Base-by-base conservation (phyloP, 2,329 filamentous ascomycete genomes). In the Alternaria angustiovoidea region DNA sequence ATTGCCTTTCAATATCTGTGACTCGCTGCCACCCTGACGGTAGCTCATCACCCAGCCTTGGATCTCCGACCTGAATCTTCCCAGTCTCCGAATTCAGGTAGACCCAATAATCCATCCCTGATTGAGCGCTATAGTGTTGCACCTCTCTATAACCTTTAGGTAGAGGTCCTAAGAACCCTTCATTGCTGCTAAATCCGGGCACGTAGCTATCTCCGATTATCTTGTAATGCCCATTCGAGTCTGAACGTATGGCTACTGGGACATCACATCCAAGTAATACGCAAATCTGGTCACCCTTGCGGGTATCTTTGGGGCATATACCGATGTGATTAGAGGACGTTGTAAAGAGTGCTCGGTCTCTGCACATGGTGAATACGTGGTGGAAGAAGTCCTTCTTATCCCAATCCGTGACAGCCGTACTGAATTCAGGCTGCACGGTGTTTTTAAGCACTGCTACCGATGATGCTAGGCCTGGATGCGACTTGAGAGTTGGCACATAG, bases 361-460 rank as follows among this genome's bases (percentile, higher is more conserved):
- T 1, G 6, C n/a, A 32, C 6, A 2, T 4, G 1, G 2, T 8
- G 28, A 26, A 24, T 0, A 9, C 6, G 2, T 11, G 11, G 3
- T 1, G 18, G 12, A 32, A 43, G 7, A 34, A 4, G 2, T 16
- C 1, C 5, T 5, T 9, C 12, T 14, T 20, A 0, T n/a, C 14
- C 7, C 8, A 6, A 2, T 34, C 2, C 7, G 4, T 8, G 26
- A 3, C 7, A 2, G 22, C 6, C 5, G 43, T 26, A 7, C 2
- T 2, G 20, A 22, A 5, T 3, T 2, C 1, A 20, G 6, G 12
- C 8, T 4, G 26, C 9, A 32, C 3, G 3, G 4, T 26, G 32
- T 34, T 34, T 5, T 12, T 14, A 16, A 14, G 14, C 12, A 34
- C 32, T 14, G 12, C 14, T 34, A 16, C 11, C 14, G 12, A 16